Evolutionary conservation across 2,329 filamentous ascomycete genomes (phyloP).

Genomic region (Dryadomyces quercivorus): DNA sequence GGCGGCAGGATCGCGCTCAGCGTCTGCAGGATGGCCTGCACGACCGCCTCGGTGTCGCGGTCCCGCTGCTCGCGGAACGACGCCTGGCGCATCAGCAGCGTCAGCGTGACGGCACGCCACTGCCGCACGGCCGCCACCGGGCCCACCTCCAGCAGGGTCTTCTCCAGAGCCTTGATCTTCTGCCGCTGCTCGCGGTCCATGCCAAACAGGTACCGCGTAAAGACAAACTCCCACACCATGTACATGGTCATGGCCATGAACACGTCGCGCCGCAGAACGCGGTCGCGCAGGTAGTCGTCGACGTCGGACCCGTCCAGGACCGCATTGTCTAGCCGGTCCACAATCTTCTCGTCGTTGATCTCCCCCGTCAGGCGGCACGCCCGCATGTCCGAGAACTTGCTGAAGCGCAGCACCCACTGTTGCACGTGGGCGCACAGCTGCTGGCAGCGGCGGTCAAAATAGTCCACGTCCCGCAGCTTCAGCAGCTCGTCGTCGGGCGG

Average conservation of each 20-base stretch:
- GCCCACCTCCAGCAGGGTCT: conserved; percentile 78
- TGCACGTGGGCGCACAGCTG: conserved; percentile 92
- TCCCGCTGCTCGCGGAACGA: conserved; percentile 74
- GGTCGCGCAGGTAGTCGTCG: conserved; percentile 75
- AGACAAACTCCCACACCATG: conserved; percentile 98
- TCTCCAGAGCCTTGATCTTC: conserved; percentile 93
- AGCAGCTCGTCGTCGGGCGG: conserved; percentile 59
- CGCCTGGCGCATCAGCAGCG: conserved; percentile 68
- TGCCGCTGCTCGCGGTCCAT: conserved; percentile 97
- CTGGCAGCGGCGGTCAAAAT: conserved; percentile 89
- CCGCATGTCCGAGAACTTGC: conserved; percentile 90
- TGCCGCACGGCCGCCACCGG: conserved; percentile 82
- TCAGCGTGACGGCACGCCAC: conserved; percentile 93
- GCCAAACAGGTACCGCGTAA: conserved; percentile 93
- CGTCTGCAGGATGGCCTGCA: conserved; percentile 77
- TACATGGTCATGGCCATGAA: conserved; percentile 99
- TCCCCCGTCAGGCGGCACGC: conserved; percentile 73
- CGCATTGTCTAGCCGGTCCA: conserved; percentile 87
- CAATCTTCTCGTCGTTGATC: conserved; percentile 82
- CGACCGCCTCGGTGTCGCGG: conserved; percentile 90
- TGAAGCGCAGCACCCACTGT: conserved; percentile 96
- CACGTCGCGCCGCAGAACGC: conserved; percentile 77
- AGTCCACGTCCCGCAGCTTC: conserved; percentile 73
- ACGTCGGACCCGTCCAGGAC: conserved; percentile 91
- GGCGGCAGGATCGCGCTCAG: conserved; percentile 78